A percentile compares a stretch with the other conserved stretches of the same genome.
Conservation (phyloP, 331 rosid genomes). For the Pyracantha coccinea region DNA sequence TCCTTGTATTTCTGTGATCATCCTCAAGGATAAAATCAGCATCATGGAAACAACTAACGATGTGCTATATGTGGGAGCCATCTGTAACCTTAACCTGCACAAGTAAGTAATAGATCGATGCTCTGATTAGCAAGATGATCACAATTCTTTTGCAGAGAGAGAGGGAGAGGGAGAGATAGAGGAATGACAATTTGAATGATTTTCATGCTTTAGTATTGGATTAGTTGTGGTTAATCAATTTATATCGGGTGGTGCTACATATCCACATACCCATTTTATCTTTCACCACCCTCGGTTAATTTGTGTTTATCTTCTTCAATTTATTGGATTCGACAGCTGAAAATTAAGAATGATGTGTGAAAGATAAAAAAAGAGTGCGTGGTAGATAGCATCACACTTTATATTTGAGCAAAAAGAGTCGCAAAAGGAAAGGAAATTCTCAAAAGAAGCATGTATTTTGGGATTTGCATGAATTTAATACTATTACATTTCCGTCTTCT, state of each 20-base stretch:
- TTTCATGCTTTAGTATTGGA: neutral
- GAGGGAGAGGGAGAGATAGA: neutral
- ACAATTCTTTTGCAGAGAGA: neutral
- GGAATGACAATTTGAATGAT: too few relatives aligned
- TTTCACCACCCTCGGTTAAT: too few relatives aligned
- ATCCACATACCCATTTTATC: neutral
- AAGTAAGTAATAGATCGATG: neutral
- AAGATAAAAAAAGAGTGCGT: too few relatives aligned
- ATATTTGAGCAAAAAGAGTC: neutral
- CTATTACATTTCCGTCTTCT: too few relatives aligned
- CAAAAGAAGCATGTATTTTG: neutral
- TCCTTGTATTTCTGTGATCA: conserved; percentile 25
- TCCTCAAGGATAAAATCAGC: conserved; percentile 21
- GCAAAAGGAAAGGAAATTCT: neutral
- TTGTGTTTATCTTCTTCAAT: too few relatives aligned
- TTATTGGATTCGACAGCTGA: rapidly evolving
- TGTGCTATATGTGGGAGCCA: conserved; percentile 15
- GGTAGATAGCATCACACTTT: too few relatives aligned
- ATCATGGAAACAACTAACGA: neutral
- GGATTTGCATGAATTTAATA: neutral
- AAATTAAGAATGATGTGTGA: too few relatives aligned
- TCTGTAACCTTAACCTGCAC: conserved; percentile 17
- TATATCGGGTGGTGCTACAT: neutral
- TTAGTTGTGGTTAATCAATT: neutral
- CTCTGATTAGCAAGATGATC: too few relatives aligned